phyloP scores from a whole-genome alignment of 2,329 filamentous ascomycete species.

The Myriangium duriaei region DNA sequence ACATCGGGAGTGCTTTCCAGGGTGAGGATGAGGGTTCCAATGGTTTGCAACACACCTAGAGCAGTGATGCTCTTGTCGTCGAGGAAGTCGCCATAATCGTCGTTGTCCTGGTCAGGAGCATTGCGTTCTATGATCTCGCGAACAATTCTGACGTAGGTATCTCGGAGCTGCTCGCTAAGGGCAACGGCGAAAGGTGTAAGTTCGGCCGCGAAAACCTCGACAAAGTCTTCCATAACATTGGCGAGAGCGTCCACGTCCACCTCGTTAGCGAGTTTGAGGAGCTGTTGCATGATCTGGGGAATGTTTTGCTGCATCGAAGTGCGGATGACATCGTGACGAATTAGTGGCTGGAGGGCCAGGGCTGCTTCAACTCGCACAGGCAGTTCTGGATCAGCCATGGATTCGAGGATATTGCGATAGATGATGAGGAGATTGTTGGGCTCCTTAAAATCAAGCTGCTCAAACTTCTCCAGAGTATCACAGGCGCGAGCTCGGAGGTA shows the following conservation, averaged over 20 bases:
- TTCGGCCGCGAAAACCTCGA: conserved; percentile 95
- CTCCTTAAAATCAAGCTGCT: conserved; percentile 94
- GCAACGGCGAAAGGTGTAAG: conserved; percentile 94
- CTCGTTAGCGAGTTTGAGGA: conserved; percentile 93
- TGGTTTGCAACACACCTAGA: conserved; percentile 89
- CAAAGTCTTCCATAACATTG: conserved; percentile 99
- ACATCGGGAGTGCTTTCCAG: conserved; percentile 96
- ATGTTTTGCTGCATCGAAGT: conserved; percentile 96
- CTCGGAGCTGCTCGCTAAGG: conserved; percentile 84
- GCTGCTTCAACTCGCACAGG: conserved; percentile 91
- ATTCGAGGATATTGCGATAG: conserved; percentile 92
- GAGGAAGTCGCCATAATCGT: conserved; percentile 75
- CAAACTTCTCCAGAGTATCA: conserved; percentile 96
- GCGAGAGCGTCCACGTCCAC: conserved; percentile 94
- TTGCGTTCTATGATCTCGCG: conserved; percentile 84
- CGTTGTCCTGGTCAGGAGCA: conserved; percentile 61
- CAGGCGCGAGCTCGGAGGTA: conserved; percentile 90
- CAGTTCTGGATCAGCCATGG: conserved; percentile 86
- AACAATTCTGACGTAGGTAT: conserved; percentile 91
- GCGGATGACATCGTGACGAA: conserved; percentile 87
- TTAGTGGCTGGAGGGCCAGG: conserved; percentile 85
- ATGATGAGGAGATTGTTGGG: conserved; percentile 89
- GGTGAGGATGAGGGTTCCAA: conserved; percentile 91
- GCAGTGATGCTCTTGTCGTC: conserved; percentile 99
- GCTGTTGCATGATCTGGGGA: conserved; percentile 97